Base-by-base conservation (phyloP, 768 basidiomycete genomes). In the Amanita thiersii region DNA sequence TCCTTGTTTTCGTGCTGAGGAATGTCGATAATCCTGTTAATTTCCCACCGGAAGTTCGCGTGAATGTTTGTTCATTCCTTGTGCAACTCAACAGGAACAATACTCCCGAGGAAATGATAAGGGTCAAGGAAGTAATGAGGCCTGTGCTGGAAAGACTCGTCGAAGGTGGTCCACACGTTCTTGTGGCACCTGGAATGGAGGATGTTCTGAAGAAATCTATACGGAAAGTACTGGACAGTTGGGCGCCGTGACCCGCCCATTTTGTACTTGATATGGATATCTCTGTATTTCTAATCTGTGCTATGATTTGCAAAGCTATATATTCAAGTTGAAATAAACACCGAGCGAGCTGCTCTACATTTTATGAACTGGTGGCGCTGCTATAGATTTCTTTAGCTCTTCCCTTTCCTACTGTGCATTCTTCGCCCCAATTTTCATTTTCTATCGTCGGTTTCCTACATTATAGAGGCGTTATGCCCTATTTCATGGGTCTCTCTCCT, bases 41-140 rank as follows among this genome's bases (percentile, higher is more conserved):
- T 46, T 80, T 79, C 52, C 81, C 81, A n/a, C 62, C 75, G 14
- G 88, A 90, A 63, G 75, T 91, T 44, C 75, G 86, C 35, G 66
- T 75, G 19, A 91, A 91, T 51, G 73, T 78, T 12, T 88, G 86
- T 55, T 73, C 81, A 5, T 69, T 91, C 45, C 60, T 91, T 19
- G 66, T 74, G 29, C 81, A 86, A 48, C 54, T 86, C 14, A 72
- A 72, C 24, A 72, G 71, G 50, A 68, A 78, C 51, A 61, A 66
- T 2, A 56, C 71, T 6, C 70, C 69, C 5, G 68, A 70, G 3
- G 67, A 72, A 21, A 56, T 78, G 42, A 58, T 61, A 18, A 61
- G 56, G 24, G 52, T 87, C 39, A 77, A 79, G 57, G 72, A 70
- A 4, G 59, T 60, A 32, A 62, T 73, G 18, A 58, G 64, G 36